Base-by-base conservation (phyloP, 331 rosid species). In the Dryas integrifolia region DNA sequence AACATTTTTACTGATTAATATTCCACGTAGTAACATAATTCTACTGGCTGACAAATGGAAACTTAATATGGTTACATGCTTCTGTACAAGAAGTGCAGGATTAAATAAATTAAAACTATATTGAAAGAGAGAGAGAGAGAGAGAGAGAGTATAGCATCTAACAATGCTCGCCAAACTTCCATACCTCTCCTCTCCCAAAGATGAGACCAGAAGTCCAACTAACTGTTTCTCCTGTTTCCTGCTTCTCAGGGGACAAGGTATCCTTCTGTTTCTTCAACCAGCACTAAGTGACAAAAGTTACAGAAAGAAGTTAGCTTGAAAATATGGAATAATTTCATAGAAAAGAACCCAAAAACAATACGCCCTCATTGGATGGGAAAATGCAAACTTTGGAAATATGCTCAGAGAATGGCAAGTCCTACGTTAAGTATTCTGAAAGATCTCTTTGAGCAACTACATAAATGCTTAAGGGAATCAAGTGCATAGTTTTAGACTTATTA, bases 241-340 rank as follows among this genome's bases (percentile, higher is more conserved):
- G 96, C 60, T 72, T 78, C 49, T 85, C 86, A 65, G 98, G 98
- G 65, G 86, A 82, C 79, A 89, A 83, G 74, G 79, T 77, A 70
- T 93, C 97, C 83, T 85, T 90, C 76, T 93, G 97, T 72, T 90
- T 93, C 96, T 93, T 93, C 91, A 93, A 78, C 98, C 98, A 93
- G 86, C 98, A 93, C 98, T 93, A 65, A 84, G 38, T 39, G 66
- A 67, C 46, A 44, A 73, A 53, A 30, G 61, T 61, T 64, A 73
- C 40, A 58, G 16, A 76, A 44, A 63, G 55, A 68, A 69, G 43
- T 63, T 3, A n/a, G 24, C 57, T 81, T 43, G n/a, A 12, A 58
- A 9, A 63, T 21, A 51, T 26, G 67, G 14, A 30, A 61, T 39
- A 35, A 10, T 65, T 40, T 10, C 12, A 4, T 59, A 51, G 41